phyloP scores from a whole-genome alignment of 805 yeast genomes.

The Wickerhamiella qilinensis region DNA sequence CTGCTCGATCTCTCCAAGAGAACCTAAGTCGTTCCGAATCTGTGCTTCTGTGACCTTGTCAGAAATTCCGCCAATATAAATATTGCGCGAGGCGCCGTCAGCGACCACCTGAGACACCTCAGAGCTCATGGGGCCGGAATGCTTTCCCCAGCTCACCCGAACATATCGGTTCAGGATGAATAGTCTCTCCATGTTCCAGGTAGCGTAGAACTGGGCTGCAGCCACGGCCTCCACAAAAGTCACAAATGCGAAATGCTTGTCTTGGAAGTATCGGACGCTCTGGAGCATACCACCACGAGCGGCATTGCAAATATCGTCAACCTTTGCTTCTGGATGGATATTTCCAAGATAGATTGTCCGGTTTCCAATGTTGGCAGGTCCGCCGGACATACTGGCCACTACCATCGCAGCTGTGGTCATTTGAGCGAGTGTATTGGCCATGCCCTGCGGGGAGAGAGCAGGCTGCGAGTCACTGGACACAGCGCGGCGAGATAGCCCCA shows the following conservation, averaged over 20 bases:
- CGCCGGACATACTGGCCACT: conserved; percentile 88
- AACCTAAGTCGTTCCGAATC: conserved; percentile 55
- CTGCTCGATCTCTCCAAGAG: conserved; percentile 90
- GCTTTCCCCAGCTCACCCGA: conserved; percentile 96
- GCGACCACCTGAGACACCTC: conserved; percentile 67
- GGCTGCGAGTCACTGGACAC: conserved; percentile 52
- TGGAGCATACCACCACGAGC: conserved; percentile 91
- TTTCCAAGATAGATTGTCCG: conserved; percentile 86
- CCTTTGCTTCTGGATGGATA: conserved; percentile 71
- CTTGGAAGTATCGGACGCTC: conserved; percentile 61
- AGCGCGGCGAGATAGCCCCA: conserved; percentile 81
- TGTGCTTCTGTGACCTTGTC: conserved; percentile 33
- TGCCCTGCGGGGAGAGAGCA: conserved; percentile 25
- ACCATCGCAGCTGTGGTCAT: conserved; percentile 98
- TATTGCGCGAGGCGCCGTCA: conserved; percentile 86
- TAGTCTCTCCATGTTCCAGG: conserved; percentile 80
- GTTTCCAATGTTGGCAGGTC: conserved; percentile 80
- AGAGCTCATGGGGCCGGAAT: conserved; percentile 79
- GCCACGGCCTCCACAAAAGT: conserved; percentile 94
- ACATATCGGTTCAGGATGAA: conserved; percentile 73
- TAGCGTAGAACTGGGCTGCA: conserved; percentile 93
- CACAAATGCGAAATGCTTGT: conserved; percentile 82
- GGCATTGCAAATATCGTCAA: conserved; percentile 90
- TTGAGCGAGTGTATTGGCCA: conserved; percentile 41
- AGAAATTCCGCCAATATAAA: conserved; percentile 64